Evolutionary conservation across 2,329 filamentous ascomycete species (phyloP).

Genomic region (Cercospora janseana): DNA sequence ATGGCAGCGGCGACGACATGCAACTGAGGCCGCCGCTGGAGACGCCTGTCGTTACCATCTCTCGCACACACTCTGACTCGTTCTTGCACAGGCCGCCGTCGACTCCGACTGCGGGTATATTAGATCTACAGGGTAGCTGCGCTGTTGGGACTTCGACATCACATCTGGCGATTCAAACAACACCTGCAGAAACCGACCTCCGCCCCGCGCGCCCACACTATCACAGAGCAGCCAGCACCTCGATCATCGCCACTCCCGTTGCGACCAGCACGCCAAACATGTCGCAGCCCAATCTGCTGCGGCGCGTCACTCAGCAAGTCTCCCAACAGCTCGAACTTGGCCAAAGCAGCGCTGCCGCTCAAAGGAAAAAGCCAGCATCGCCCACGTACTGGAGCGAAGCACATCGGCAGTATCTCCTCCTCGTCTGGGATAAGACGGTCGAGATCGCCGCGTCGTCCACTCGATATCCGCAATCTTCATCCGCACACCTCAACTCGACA

Average conservation of each 20-base stretch:
- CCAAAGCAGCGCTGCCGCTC: slow-evolving; percentile 19
- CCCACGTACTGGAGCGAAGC: slow-evolving; percentile 31
- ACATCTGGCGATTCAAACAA: slow-evolving; percentile 4
- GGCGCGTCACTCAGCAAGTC: slow-evolving; percentile 26
- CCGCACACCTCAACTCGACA: slow-evolving; percentile 22
- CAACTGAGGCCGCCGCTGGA: not conserved
- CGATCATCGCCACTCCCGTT: not conserved
- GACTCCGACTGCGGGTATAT: slow-evolving; percentile 17
- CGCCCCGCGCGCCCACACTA: not conserved
- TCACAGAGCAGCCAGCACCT: slow-evolving; percentile 4
- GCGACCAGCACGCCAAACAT: slow-evolving; percentile 10
- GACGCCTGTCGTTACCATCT: not conserved
- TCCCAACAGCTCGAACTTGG: slow-evolving; percentile 26
- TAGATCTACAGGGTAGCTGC: not conserved
- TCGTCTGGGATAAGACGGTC: slow-evolving; percentile 29
- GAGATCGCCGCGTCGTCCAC: slow-evolving; percentile 20
- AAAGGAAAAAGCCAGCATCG: slow-evolving; percentile 24
- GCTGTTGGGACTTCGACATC: slow-evolving; percentile 3
- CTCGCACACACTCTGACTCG: slow-evolving; percentile 16
- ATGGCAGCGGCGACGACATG: not conserved
- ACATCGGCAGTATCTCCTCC: slow-evolving; percentile 27
- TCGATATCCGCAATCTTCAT: slow-evolving; percentile 19
- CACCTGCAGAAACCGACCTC: too few species aligned
- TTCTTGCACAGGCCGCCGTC: slow-evolving; percentile 21
- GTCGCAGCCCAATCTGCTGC: slow-evolving; percentile 22